A percentile compares a stretch with the other conserved stretches of the same genome.
Conservation (phyloP, 495 filamentous ascomycete species). For the Lepraria neglecta region DNA sequence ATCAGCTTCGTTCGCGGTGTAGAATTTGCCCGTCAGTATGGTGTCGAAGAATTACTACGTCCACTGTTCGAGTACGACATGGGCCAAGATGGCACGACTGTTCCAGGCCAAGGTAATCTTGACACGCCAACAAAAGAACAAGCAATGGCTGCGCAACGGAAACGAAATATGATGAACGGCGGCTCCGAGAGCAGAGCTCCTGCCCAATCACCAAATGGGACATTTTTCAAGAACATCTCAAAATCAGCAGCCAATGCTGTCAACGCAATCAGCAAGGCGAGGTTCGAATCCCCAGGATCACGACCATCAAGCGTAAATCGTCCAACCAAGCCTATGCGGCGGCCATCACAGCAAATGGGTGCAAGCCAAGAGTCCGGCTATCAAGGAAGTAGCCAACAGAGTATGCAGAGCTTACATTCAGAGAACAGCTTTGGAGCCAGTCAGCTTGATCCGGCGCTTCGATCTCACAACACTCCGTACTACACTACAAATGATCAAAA, state of each 20-base stretch:
- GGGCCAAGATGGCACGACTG: conserved; percentile 64
- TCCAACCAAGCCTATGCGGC: conserved; percentile 43
- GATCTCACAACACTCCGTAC: conserved; percentile 35
- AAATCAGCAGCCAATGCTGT: conserved; percentile 85
- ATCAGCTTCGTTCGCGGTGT: conserved; percentile 85
- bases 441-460: conserved; percentile 50
- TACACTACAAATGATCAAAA: conserved; percentile 44
- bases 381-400: conserved; percentile 59
- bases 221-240: conserved; percentile 95
- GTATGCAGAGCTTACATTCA: conserved; percentile 55
- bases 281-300: conserved; percentile 80
- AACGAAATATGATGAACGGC: conserved; percentile 72
- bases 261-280: conserved; percentile 89
- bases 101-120: conserved; percentile 53
- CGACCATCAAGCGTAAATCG: conserved; percentile 45
- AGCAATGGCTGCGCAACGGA: conserved; percentile 94
- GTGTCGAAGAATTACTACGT: conserved; percentile 78
- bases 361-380: conserved; percentile 55
- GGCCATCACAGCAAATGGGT: conserved; percentile 58
- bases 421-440: conserved; percentile 58
- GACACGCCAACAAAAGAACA: conserved; percentile 99
- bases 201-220: conserved; percentile 61
- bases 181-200: conserved; percentile 59
- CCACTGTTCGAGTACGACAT: conserved; percentile 87
- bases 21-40: conserved; percentile 88